Evolutionary conservation across 805 yeast species (phyloP).

Genomic region (Schizosaccharomyces lindneri): DNA sequence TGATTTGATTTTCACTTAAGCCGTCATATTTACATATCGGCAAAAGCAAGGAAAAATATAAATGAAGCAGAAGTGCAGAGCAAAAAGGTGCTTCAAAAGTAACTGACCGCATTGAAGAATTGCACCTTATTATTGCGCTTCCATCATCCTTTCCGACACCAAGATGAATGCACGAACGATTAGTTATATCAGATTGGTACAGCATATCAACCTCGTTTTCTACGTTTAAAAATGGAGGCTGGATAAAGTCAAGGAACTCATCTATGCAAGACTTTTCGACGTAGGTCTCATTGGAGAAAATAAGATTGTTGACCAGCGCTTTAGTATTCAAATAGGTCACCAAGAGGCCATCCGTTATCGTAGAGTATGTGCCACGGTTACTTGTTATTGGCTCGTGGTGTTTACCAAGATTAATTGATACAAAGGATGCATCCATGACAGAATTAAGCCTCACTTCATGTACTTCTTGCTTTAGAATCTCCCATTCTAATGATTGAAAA

Average conservation of each 20-base stretch:
- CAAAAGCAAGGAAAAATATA: background rate
- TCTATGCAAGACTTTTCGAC: background rate
- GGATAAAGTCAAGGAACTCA: background rate
- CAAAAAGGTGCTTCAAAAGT: background rate
- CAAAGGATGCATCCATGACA: background rate
- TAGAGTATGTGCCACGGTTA: background rate
- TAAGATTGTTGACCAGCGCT: background rate
- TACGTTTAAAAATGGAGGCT: background rate
- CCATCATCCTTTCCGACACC: background rate
- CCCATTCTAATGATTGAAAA: background rate
- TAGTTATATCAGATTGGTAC: background rate
- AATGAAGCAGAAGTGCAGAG: background rate
- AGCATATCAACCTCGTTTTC: background rate
- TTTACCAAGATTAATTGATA: background rate
- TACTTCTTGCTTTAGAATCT: background rate
- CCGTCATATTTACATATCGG: background rate
- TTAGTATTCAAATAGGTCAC: background rate
- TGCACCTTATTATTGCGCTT: background rate
- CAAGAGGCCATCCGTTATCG: background rate
- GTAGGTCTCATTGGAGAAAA: background rate
- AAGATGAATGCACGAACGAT: background rate
- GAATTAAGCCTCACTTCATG: background rate
- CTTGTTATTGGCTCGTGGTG: background rate
- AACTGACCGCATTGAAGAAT: background rate
- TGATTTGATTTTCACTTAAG: background rate